These are phyloP conservation scores for Moelleriella libera DNA, from an alignment of 2,329 filamentous ascomycete species.

Conservation along the genomic window DNA sequence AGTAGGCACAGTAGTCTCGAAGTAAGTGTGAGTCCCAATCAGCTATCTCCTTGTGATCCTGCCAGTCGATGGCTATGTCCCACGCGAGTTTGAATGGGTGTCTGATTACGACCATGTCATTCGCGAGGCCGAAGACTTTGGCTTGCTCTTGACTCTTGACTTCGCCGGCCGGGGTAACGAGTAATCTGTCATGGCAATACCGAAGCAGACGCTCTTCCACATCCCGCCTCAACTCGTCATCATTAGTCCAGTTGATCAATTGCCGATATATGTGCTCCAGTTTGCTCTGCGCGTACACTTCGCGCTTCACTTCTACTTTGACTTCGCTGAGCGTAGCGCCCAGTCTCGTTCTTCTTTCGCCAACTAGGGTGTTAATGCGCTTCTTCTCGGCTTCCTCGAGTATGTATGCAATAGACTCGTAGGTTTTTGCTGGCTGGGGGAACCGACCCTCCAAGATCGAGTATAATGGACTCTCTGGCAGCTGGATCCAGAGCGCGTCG, in stretches of 20 bases:
- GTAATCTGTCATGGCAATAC: slow-evolving; percentile 64
- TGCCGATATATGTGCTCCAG: slow-evolving; percentile 71
- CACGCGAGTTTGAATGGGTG: slow-evolving; percentile 83
- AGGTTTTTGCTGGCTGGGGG: slow-evolving; percentile 65
- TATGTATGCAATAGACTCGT: slow-evolving; percentile 69
- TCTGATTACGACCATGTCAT: slow-evolving; percentile 92
- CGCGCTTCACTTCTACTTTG: slow-evolving; percentile 72
- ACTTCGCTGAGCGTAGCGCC: slow-evolving; percentile 76
- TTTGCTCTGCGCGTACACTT: slow-evolving; percentile 62
- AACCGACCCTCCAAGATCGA: slow-evolving; percentile 70
- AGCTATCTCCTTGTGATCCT: slow-evolving; percentile 59
- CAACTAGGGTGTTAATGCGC: slow-evolving; percentile 79
- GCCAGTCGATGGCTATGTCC: slow-evolving; percentile 84
- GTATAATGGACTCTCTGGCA: slow-evolving; percentile 75
- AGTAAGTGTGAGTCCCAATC: slow-evolving; percentile 69
- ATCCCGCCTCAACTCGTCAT: slow-evolving; percentile 69
- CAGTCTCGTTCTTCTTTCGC: slow-evolving; percentile 73
- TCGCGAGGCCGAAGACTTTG: slow-evolving; percentile 62
- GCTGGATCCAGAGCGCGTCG: slow-evolving; percentile 57
- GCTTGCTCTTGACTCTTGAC: slow-evolving; percentile 58
- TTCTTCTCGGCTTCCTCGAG: slow-evolving; percentile 78
- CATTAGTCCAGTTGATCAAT: slow-evolving; percentile 78
- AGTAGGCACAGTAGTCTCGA: slow-evolving; percentile 67
- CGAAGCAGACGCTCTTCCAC: slow-evolving; percentile 86
- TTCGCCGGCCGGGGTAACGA: slow-evolving; percentile 47